Conservation (phyloP, 352 stramenopile species). For the Pythium oligandrum region DNA sequence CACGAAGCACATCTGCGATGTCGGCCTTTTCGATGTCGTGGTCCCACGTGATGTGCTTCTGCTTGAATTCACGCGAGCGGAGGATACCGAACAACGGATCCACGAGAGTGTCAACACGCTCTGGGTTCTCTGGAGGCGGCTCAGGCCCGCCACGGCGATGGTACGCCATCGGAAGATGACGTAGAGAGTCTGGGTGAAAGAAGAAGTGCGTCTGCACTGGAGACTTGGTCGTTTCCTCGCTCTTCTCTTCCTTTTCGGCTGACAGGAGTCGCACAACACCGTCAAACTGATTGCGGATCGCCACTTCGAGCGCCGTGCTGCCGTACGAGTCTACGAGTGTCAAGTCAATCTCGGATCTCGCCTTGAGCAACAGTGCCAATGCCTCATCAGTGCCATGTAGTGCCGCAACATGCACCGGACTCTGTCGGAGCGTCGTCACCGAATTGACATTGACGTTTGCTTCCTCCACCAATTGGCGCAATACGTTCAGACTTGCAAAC, state of each 20-base stretch:
- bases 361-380: slow-evolving; percentile 39
- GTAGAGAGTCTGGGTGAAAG: slow-evolving; percentile 68
- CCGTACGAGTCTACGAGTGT: slow-evolving; percentile 40
- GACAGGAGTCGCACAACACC: slow-evolving; percentile 25
- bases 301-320: slow-evolving; percentile 44
- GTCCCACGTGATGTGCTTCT: slow-evolving; percentile 51
- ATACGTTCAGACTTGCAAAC: slow-evolving; percentile 30
- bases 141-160: slow-evolving; percentile 59
- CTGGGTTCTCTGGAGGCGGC: slow-evolving; percentile 87
- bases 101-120: slow-evolving; percentile 86
- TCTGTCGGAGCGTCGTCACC: slow-evolving; percentile 47
- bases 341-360: slow-evolving; percentile 23
- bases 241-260: slow-evolving; percentile 9
- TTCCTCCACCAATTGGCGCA: slow-evolving; percentile 25
- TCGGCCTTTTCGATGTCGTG: slow-evolving; percentile 62
- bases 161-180: slow-evolving; percentile 72
- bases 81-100: slow-evolving; percentile 68
- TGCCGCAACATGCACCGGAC: slow-evolving; percentile 63
- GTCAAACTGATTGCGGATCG: slow-evolving; percentile 32
- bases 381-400: slow-evolving; percentile 35
- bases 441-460: slow-evolving; percentile 44
- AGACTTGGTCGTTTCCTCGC: slow-evolving; percentile 2
- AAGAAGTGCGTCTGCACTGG: slow-evolving; percentile 48
- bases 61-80: slow-evolving; percentile 62
- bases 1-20: slow-evolving; percentile 85